Evolutionary conservation across 306 rosid genomes (phyloP), one percentile per base, ranked within the genome.

Genomic region (Argentina anserina): DNA sequence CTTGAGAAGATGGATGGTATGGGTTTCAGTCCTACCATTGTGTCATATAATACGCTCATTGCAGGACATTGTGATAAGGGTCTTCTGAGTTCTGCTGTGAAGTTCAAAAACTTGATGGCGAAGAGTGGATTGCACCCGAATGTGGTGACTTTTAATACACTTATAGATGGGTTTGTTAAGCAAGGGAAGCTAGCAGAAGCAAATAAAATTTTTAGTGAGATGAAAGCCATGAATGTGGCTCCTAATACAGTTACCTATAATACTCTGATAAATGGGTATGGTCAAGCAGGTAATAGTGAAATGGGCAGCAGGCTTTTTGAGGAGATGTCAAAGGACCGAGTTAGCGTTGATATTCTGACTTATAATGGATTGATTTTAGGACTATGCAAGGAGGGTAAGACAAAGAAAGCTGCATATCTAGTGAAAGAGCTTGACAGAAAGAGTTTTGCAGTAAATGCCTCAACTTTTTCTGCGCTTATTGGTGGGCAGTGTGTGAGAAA

Each of bases 281-380:
- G 90, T 69, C 83, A 78, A 76, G 77, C 67, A 60, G 96, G 92
- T 73, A 82, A 83, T 25, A 53, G 77, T 67, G 93, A 90, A 47
- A 86, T 83, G 90, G 87, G 96, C 17, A 64, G 62, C 59, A 74
- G 71, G 76, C 83, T 90, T 83, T 82, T 50, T 36, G 96, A 90
- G 79, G 96, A 93, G 86, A 90, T 90, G 98, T 78, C 49, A 25
- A 86, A 66, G 78, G 72, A 80, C 75, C 75, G 65, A 73, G 88
- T 90, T 70, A 84, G 78, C 69, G 76, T 90, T 56, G 92, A 87
- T 87, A 89, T 90, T 39, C 71, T 90, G 77, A 93, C 94, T 46
- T 89, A 86, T 73, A 93, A 90, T 76, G 90, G 90, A 10, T 83
- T 89, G 90, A 90, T 90, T 79, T 81, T 88, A 81, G 97, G 96